Base-by-base conservation (phyloP, 192 early-diverging fungal species). In the Endogone sp. region DNA sequence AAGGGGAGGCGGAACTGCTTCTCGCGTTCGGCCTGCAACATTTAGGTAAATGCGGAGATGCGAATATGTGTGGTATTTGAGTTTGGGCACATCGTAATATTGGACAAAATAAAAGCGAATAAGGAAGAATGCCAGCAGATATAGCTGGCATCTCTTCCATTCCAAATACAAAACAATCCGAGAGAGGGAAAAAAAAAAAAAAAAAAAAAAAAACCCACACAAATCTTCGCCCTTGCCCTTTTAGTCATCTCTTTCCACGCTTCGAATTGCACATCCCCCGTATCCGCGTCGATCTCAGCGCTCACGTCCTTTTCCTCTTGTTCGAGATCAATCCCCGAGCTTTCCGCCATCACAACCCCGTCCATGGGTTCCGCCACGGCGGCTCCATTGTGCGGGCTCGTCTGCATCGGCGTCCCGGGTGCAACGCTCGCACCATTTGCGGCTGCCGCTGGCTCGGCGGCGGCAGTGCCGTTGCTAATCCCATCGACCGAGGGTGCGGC, bases 231-330 rank as follows among this genome's bases (percentile, higher is more conserved):
- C 56, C 85, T 66, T 22, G 78, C 77, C 56, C 78, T 80, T 67
- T 83, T 81, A 0, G 88, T 88, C 59, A 72, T 70, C 56, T 84
- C 83, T 62, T 78, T 78, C 86, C 86, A 88, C 27, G 76, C 73
- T 23, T 81, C 71, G 27, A 79, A 79, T 56, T 77, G 72, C 27
- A 86, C 73, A 29, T 87, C 85, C 2, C 83, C 85, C 62, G 83
- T 80, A 57, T 86, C 85, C 2, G 79, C 82, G 10, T 87, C 84
- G 67, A 80, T 70, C 65, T 89, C 84, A 2, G 79, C 81, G 3
- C 74, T 65, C 23, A 73, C 57, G 0, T 75, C 73, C 6, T 60
- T 61, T n/a, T 78, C 75, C 32, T 77, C 81, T 44, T 84, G 71
- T 32, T 80, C 77, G 13, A 71, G 59, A 76, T 75, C 82, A 37